Conservation (phyloP, 2,329 filamentous ascomycete species). For the Xylariaceae sp. region DNA sequence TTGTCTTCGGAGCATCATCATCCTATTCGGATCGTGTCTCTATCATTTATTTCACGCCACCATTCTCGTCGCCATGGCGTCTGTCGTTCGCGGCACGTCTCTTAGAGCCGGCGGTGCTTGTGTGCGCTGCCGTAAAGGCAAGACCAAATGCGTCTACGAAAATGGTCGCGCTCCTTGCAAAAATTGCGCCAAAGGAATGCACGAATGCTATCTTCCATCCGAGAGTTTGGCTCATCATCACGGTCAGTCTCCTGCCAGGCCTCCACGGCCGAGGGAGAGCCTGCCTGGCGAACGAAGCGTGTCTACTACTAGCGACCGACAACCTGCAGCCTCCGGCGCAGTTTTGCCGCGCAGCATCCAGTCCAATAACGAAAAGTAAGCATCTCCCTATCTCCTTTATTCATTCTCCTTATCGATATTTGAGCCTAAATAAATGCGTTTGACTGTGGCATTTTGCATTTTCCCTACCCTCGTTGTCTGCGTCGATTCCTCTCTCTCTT, state of each 20-base stretch:
- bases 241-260: constrained; percentile 59
- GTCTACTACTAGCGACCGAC: constrained; percentile 47
- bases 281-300: constrained; percentile 56
- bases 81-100: constrained; percentile 59
- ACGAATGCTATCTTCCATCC: constrained; percentile 64
- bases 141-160: constrained; percentile 66
- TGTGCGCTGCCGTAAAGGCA: constrained; percentile 65
- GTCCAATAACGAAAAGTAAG: constrained; percentile 58
- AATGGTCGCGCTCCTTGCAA: constrained; percentile 65
- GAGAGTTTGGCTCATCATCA: constrained; percentile 63
- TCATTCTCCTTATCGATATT: constrained; percentile 3
- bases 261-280: constrained; percentile 56
- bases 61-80: constrained; percentile 43
- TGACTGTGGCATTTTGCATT: constrained; percentile 1
- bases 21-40: constrained; percentile 12
- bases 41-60: constrained; percentile 1
- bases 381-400: constrained; percentile 9
- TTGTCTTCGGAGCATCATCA: constrained; percentile 28
- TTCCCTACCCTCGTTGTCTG: constrained; percentile 4
- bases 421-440: too few relatives aligned
- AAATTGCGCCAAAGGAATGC: constrained; percentile 66
- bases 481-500: constrained; percentile 4
- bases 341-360: constrained; percentile 50
- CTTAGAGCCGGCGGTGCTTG: constrained; percentile 64
- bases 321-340: constrained; percentile 48